These are phyloP conservation scores for Plasmodium berghei DNA, from an alignment of 169 alveolate species.

Conservation along the genomic window DNA sequence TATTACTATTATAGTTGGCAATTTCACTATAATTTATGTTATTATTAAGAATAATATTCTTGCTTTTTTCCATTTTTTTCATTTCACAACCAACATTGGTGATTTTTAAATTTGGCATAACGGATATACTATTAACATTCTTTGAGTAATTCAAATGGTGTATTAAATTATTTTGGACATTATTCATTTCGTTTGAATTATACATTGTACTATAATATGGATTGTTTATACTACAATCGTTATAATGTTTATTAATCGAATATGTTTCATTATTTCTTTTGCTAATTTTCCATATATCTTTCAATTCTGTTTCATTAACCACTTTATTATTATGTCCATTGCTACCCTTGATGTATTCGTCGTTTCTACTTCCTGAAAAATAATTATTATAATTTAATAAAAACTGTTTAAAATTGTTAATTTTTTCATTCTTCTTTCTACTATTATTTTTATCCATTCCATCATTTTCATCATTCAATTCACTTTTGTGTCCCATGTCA, in stretches of 20 bases:
- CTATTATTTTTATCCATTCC: slow-evolving; percentile 5
- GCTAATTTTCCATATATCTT: background rate
- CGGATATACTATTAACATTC: background rate
- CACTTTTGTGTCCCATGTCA: background rate
- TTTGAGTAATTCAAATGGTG: background rate
- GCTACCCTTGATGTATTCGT: background rate
- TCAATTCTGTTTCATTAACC: background rate
- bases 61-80: background rate
- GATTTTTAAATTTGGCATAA: background rate
- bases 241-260: slow-evolving; percentile 4
- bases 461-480: background rate
- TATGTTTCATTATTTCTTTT: background rate
- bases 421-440: background rate
- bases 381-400: slow-evolving; percentile 6
- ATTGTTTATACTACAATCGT: slow-evolving; percentile 1
- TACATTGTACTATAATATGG: background rate
- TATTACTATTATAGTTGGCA: no score
- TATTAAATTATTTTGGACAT: slow-evolving; percentile 2
- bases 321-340: background rate
- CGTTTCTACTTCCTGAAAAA: background rate
- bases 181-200: background rate
- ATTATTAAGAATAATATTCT: background rate
- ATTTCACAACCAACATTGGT: background rate
- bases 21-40: no score
- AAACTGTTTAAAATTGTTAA: slow-evolving; percentile 39